A percentile compares a stretch with the other conserved stretches of the same genome.
phyloP scores from a whole-genome alignment of 495 filamentous ascomycete genomes.

The Penicillium nucicola region DNA sequence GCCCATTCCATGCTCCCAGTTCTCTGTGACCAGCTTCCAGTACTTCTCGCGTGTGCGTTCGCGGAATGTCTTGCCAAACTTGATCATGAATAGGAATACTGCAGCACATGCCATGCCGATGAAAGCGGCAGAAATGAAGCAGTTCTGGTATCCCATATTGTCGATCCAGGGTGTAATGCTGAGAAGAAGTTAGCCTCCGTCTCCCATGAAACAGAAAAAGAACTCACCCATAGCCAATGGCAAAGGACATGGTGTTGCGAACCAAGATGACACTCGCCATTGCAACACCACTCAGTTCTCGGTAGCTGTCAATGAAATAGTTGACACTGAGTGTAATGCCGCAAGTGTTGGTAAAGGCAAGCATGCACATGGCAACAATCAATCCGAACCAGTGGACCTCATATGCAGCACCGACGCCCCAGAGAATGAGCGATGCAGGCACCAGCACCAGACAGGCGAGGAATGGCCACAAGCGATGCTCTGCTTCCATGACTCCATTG shows the following conservation, averaged over 20 bases:
- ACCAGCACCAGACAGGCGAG: constrained; percentile 49
- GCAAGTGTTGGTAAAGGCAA: constrained; percentile 55
- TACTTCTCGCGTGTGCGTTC: constrained; percentile 40
- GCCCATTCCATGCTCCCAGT: constrained; percentile 38
- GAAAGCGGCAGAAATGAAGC: constrained; percentile 61
- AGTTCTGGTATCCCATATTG: constrained; percentile 58
- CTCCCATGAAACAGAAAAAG: neutral
- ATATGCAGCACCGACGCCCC: constrained; percentile 67
- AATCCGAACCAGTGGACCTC: constrained; percentile 60
- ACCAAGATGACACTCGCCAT: constrained; percentile 63
- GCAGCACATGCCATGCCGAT: constrained; percentile 52
- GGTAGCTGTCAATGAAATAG: constrained; percentile 63
- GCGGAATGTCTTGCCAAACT: constrained; percentile 47
- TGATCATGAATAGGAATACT: constrained; percentile 55
- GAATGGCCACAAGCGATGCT: constrained; percentile 64
- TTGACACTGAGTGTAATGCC: constrained; percentile 58
- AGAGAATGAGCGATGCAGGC: constrained; percentile 57
- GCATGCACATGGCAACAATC: constrained; percentile 58
- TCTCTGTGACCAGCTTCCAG: constrained; percentile 39
- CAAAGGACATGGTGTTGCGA: constrained; percentile 66
- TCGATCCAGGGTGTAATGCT: constrained; percentile 63
- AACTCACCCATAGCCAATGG: constrained; percentile 52
- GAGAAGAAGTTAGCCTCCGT: constrained; percentile 5
- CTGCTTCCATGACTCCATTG: constrained; percentile 59
- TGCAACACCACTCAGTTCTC: constrained; percentile 59